Evolutionary conservation across 2,329 filamentous ascomycete genomes (phyloP).

Genomic region (Trichocomaceae sp.): DNA sequence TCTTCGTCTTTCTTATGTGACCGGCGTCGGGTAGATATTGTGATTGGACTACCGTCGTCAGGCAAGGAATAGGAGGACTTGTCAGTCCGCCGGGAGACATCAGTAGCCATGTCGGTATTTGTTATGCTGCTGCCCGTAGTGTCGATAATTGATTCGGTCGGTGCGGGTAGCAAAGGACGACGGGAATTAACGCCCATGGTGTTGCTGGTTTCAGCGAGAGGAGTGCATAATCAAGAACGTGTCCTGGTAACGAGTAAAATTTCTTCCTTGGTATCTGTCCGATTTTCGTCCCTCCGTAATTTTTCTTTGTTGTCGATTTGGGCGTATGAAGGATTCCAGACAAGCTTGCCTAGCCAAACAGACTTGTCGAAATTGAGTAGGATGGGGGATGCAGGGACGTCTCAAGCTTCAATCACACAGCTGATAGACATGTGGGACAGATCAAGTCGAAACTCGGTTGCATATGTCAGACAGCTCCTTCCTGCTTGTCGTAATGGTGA

Average conservation of each 20-base stretch:
- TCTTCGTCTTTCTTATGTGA: conserved; percentile 49
- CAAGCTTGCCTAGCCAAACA: not conserved
- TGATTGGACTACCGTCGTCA: conserved; percentile 67
- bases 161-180: conserved; percentile 44
- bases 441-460: not conserved
- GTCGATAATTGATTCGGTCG: conserved; percentile 45
- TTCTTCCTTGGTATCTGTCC: not conserved
- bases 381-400: not conserved
- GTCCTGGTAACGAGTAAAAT: not conserved
- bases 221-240: conserved; percentile 10
- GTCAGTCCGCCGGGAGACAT: conserved; percentile 46
- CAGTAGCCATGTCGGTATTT: conserved; percentile 44
- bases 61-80: conserved; percentile 46
- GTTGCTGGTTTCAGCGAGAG: conserved; percentile 8
- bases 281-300: not conserved
- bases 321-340: not conserved
- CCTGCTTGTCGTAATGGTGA: not conserved
- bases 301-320: not conserved
- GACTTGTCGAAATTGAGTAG: not conserved
- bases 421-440: not conserved
- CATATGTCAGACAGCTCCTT: not conserved
- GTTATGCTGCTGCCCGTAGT: conserved; percentile 40
- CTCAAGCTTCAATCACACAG: not conserved
- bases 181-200: conserved; percentile 45
- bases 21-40: conserved; percentile 63